Conservation (phyloP, 441 rosid genomes). For the Mallotus repandus region DNA sequence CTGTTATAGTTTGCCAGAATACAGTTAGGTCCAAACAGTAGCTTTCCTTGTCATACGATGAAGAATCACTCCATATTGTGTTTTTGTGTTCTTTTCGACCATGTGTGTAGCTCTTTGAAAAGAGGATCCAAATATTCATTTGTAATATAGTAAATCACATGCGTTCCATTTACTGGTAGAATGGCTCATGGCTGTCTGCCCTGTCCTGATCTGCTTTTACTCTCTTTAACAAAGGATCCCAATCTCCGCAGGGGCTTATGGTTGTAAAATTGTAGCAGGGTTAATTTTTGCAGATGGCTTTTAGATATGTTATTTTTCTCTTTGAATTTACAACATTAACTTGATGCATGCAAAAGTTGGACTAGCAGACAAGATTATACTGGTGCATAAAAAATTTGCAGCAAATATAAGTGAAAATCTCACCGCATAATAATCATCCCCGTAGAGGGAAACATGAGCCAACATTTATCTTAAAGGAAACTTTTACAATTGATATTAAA, state of each 20-base stretch:
- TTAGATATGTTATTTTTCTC: no score
- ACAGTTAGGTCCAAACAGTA: constrained; percentile 12
- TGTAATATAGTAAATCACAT: not conserved
- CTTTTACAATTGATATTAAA: not conserved
- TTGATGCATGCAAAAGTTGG: not conserved
- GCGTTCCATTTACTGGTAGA: not conserved
- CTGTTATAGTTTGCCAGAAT: constrained; percentile 14
- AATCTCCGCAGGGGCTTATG: no score
- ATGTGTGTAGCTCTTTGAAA: constrained; percentile 14
- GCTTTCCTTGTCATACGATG: not conserved
- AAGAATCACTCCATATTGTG: not conserved
- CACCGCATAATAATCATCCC: not conserved
- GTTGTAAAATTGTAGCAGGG: no score
- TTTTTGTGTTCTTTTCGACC: not conserved
- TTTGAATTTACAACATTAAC: no score
- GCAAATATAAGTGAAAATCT: not conserved
- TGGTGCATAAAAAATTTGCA: not conserved
- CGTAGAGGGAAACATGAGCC: not conserved
- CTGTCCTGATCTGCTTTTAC: not conserved
- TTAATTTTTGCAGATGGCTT: no score
- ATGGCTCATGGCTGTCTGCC: no score
- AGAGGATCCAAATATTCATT: constrained; percentile 18
- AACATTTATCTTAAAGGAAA: not conserved
- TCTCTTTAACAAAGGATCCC: not conserved
- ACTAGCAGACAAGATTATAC: not conserved